Conservation (phyloP, 805 yeast species). For the Zygosaccharomyces gambellarensis region DNA sequence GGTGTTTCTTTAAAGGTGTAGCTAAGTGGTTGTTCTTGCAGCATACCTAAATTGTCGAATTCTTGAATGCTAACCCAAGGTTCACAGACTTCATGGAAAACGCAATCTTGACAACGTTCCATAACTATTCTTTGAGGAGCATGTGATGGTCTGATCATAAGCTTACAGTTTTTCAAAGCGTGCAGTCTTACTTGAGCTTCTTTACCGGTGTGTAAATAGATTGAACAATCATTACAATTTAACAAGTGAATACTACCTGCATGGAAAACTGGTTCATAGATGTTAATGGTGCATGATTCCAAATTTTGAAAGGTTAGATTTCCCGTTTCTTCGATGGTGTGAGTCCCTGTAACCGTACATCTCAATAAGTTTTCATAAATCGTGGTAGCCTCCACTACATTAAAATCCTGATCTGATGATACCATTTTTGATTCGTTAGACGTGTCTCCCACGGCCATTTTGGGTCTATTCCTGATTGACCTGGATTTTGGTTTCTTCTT, state of each 20-base stretch:
- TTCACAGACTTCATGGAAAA: constrained; percentile 18
- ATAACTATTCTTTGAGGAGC: constrained; percentile 23
- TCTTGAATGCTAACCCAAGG: constrained; percentile 20
- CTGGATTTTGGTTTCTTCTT: constrained; percentile 3
- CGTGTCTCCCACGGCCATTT: neutral
- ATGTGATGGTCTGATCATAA: constrained; percentile 12
- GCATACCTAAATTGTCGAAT: constrained; percentile 18
- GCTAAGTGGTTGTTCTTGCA: neutral
- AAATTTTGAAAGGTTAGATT: constrained; percentile 20
- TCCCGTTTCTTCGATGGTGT: constrained; percentile 10
- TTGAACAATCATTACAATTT: constrained; percentile 15
- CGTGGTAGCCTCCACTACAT: constrained; percentile 4
- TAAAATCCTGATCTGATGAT: constrained; percentile 1
- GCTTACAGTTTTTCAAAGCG: constrained; percentile 20
- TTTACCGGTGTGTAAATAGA: constrained; percentile 12
- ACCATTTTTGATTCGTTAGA: neutral
- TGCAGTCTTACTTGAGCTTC: constrained; percentile 27
- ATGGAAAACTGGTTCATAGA: constrained; percentile 17
- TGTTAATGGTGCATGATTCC: constrained; percentile 11
- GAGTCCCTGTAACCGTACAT: constrained; percentile 10
- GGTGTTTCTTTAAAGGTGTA: constrained; percentile 10
- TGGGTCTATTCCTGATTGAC: neutral
- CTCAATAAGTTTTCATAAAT: constrained; percentile 13
- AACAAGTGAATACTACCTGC: constrained; percentile 27
- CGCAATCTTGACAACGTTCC: constrained; percentile 24